Evolutionary conservation across 768 basidiomycete genomes (phyloP), one percentile per base, ranked within the genome.

Genomic region (Favolaschia claudopus): DNA sequence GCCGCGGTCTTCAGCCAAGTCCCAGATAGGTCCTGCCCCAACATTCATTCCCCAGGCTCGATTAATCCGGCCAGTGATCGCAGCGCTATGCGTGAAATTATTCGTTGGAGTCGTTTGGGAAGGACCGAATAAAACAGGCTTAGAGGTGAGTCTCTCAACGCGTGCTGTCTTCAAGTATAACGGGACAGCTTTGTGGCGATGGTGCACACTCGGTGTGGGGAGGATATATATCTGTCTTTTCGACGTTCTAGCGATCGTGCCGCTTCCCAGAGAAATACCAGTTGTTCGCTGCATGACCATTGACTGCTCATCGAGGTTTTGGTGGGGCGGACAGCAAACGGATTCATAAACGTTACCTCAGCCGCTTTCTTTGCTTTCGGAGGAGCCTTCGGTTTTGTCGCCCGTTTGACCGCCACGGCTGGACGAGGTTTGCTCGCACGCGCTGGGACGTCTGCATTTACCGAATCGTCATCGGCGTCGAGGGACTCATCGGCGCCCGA

Each of bases 11-110:
- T 95, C 93, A 38, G 83, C 72, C 32, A 93, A 71, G 57, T 93
- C 88, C 91, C 92, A 94, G 7, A 92, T 65, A 1, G 92, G 91
- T 0, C 93, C 92, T 3, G 85, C 70, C 4, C 92, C 91, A 14
- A 90, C 83, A 62, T 90, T 91, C 66, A 83, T 86, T 0, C 89
- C 86, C 88, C 87, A 91, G 0, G 88, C 78, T 65, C 87, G 91
- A 65, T 81, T 86, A 9, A 89, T 72, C n/a, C 88, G 79, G 46
- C 83, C 82, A 2, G 78, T 79, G 36, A 89, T 73, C 28, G 75
- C 76, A 1, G 74, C 57, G 47, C 76, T 76, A 44, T 82, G 70
- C 1, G 85, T 86, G 69, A 86, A 85, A 46, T 80, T 81, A 57
- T 86, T 86, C 13, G 89, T 89, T 47, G 80, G 67, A 6, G 75